Base-by-base conservation (phyloP, 345 rosid genomes). In the Sisymbrium irio region DNA sequence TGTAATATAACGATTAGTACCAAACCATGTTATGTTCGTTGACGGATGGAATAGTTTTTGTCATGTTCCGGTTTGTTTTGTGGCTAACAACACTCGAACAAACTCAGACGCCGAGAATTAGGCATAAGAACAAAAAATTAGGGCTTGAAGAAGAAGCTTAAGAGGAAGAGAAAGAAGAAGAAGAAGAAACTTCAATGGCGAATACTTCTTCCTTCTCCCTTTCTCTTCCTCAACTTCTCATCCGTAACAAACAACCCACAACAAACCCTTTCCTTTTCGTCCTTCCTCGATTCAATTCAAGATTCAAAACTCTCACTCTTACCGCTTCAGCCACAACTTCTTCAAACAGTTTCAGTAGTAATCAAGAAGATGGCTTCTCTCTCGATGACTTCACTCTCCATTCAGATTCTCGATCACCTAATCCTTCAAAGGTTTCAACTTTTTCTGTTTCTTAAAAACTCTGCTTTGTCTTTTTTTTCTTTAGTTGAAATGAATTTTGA, bases 351-450 rank as follows among this genome's bases (percentile, higher is more conserved):
- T 74, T 79, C 18, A 77, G 72, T 62, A 46, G 65, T 72, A 56
- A 71, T 68, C 44, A 35, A 20, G 77, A 76, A 19, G 76, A 62
- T 61, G 78, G 81, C 58, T 82, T 85, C 61, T 70, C 87, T 58
- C 85, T 73, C 36, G 84, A 78, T n/a, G 94, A 83, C 40, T 72
- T 81, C 83, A 36, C 71, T 12, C 67, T 79, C 22, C 72, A 73
- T 66, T 79, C 65, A 3, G 78, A 66, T 60, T 66, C 83, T 32
- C 49, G 72, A 17, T 53, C 83, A 40, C 62, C 76, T 37, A 73
- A 70, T 61, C 77, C 76, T 9, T 74, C 85, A 8, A 83, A 89
- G 93, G 93, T 88, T 30, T 60, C 39, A 6, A 28, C 5, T 7
- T 9, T 45, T 42, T 9, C n/a, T 54, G 25, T 22, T 5, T 37